Percentiles rank a stretch among this genome's conserved stretches.
Conservation (phyloP, 2,329 filamentous ascomycete species). For the Ophiostoma australiae region DNA sequence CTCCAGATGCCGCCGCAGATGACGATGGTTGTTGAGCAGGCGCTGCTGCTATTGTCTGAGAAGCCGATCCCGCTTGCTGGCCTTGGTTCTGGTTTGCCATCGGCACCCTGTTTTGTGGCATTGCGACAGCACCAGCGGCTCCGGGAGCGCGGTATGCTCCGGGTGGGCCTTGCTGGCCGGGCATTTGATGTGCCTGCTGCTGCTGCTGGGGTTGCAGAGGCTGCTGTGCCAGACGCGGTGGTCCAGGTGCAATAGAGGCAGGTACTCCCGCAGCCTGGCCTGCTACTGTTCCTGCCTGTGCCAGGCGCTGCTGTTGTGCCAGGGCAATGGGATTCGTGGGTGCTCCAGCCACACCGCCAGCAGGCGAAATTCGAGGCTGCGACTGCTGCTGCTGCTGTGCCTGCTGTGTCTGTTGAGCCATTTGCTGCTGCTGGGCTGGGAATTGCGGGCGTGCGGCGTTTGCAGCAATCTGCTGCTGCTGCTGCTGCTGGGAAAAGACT, state of each 20-base stretch:
- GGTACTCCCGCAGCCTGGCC: background rate
- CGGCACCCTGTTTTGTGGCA: background rate
- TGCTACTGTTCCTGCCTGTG: background rate
- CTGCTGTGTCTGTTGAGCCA: background rate
- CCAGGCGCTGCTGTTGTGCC: constrained; percentile 8
- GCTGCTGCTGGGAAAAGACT: constrained; percentile 13
- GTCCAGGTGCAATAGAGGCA: background rate
- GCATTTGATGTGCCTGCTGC: constrained; percentile 4
- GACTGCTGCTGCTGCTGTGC: constrained; percentile 3
- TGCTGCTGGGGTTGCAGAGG: background rate
- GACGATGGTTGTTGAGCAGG: background rate
- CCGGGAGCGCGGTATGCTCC: background rate
- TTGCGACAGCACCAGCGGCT: background rate
- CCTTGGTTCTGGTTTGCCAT: background rate
- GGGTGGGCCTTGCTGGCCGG: background rate
- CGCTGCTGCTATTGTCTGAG: background rate
- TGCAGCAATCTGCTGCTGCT: constrained; percentile 4
- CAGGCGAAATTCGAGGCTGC: background rate
- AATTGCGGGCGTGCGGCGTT: constrained; percentile 5
- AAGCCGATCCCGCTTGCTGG: background rate
- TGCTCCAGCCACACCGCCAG: background rate
- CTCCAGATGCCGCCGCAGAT: background rate
- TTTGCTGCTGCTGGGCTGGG: constrained; percentile 8
- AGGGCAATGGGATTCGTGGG: constrained; percentile 9
- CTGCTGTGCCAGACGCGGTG: constrained; percentile 15